Conservation (phyloP, 352 stramenopile genomes). For the Pythium catenulatum region DNA sequence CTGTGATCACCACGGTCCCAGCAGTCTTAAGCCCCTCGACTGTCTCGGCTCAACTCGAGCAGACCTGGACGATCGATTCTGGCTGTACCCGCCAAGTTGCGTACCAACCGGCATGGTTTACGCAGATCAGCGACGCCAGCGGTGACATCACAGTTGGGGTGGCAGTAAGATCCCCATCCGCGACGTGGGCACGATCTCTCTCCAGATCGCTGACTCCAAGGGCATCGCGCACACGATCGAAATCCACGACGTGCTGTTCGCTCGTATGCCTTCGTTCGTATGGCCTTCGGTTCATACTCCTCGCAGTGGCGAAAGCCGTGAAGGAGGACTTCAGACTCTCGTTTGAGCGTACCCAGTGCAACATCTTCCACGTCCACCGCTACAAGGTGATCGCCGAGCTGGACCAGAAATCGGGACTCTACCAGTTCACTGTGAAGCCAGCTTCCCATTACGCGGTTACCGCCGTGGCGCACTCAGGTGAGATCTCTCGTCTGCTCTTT, state of each 20-base stretch:
- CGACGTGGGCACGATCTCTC: constrained; percentile 1
- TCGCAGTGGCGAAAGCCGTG: neutral
- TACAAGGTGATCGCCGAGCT: constrained; percentile 1
- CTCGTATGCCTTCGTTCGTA: neutral
- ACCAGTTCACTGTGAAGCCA: constrained; percentile 11
- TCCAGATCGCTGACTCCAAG: neutral
- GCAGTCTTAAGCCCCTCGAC: neutral
- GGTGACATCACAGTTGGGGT: constrained; percentile 4
- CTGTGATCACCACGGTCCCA: neutral
- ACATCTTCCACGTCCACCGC: neutral
- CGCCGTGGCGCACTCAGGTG: constrained; percentile 5
- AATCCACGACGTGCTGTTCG: constrained; percentile 4
- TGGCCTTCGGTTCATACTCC: constrained; percentile 10
- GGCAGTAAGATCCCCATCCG: neutral
- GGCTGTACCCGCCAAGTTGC: neutral
- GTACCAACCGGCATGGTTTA: neutral
- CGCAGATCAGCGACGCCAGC: neutral
- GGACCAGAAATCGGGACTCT: neutral
- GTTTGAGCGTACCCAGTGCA: neutral
- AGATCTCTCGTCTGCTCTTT: neutral
- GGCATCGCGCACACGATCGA: neutral
- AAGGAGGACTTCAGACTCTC: neutral
- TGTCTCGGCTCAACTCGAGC: neutral
- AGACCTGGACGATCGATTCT: constrained; percentile 15
- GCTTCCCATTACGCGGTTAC: neutral